Conservation (phyloP, 2,329 filamentous ascomycete species). For the Colletotrichum horii region DNA sequence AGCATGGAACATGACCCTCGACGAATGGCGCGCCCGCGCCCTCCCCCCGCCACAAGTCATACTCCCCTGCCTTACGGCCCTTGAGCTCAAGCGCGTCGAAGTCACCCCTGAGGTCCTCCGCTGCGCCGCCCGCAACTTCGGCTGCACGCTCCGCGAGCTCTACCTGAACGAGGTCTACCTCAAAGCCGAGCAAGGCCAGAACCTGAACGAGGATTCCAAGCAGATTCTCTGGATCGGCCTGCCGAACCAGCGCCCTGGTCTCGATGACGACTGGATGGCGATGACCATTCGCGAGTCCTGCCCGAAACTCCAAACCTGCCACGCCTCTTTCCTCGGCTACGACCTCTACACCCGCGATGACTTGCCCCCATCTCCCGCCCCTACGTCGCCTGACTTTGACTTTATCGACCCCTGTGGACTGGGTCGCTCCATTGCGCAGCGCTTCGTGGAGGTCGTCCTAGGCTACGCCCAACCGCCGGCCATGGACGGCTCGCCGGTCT, state of each 20-base stretch:
- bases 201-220: slow-evolving; percentile 35
- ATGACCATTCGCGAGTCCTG: slow-evolving; percentile 41
- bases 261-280: slow-evolving; percentile 46
- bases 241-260: slow-evolving; percentile 43
- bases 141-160: slow-evolving; percentile 46
- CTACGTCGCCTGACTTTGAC: slow-evolving; percentile 37
- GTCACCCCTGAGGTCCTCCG: slow-evolving; percentile 40
- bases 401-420: slow-evolving; percentile 46
- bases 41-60: slow-evolving; percentile 41
- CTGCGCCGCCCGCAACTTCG: slow-evolving; percentile 37
- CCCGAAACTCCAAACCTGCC: slow-evolving; percentile 43
- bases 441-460: slow-evolving; percentile 50
- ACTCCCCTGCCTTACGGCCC: slow-evolving; percentile 41
- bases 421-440: slow-evolving; percentile 45
- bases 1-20: slow-evolving; percentile 36
- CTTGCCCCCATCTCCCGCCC: slow-evolving; percentile 22
- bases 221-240: slow-evolving; percentile 50
- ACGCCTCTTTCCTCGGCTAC: slow-evolving; percentile 49
- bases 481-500: slow-evolving; percentile 27
- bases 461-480: slow-evolving; percentile 43
- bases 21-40: slow-evolving; percentile 44
- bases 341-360: slow-evolving; percentile 43
- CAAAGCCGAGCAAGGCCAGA: slow-evolving; percentile 41
- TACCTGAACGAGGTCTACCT: slow-evolving; percentile 52
- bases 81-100: slow-evolving; percentile 50